Evolutionary conservation across 2,329 filamentous ascomycete genomes (phyloP).

Genomic region (Incumbomyces delicatus): DNA sequence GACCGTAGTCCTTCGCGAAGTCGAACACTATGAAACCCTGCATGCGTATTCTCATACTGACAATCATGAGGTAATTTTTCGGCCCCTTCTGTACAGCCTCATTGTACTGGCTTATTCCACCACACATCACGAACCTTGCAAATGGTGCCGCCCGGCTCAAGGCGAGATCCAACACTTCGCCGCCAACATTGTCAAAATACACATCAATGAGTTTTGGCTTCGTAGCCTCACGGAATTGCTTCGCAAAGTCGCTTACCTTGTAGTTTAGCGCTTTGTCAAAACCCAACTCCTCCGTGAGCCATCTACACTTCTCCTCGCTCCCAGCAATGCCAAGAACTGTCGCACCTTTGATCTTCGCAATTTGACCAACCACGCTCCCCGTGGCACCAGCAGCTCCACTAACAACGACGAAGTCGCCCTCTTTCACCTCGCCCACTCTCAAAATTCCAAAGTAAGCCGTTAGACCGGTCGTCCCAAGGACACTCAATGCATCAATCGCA

Average conservation of each 20-base stretch:
- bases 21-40: slow-evolving; percentile 68
- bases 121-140: slow-evolving; percentile 62
- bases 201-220: slow-evolving; percentile 51
- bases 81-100: slow-evolving; percentile 45
- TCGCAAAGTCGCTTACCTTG: slow-evolving; percentile 52
- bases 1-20: slow-evolving; percentile 47
- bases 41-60: slow-evolving; percentile 49
- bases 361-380: slow-evolving; percentile 66
- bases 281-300: slow-evolving; percentile 54
- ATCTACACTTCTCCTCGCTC: slow-evolving; percentile 56
- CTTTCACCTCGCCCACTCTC: slow-evolving; percentile 56
- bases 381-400: slow-evolving; percentile 71
- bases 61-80: slow-evolving; percentile 45
- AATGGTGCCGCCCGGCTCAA: slow-evolving; percentile 52
- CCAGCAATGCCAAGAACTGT: slow-evolving; percentile 58
- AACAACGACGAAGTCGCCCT: slow-evolving; percentile 66
- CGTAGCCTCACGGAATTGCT: slow-evolving; percentile 52
- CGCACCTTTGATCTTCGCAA: slow-evolving; percentile 62
- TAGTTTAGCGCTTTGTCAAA: slow-evolving; percentile 62
- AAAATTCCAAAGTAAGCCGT: slow-evolving; percentile 69
- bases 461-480: slow-evolving; percentile 56
- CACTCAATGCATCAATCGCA: slow-evolving; percentile 52
- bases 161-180: slow-evolving; percentile 59
- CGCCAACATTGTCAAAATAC: slow-evolving; percentile 64
- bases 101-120: slow-evolving; percentile 62